Evolutionary conservation across 805 yeast genomes (phyloP).

Genomic region (Zygotorulaspora danielsina): DNA sequence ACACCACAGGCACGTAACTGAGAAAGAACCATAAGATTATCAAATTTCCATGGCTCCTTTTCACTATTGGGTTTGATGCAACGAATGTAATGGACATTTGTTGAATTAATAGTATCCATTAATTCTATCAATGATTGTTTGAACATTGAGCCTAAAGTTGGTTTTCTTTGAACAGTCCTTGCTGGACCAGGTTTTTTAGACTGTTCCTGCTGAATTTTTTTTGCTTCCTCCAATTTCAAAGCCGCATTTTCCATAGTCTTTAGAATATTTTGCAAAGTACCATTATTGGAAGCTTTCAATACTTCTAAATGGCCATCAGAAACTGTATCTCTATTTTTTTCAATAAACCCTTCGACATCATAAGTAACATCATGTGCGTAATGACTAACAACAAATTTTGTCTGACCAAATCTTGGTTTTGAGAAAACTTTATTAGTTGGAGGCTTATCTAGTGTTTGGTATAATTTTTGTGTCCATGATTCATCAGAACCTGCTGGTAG

Average conservation of each 20-base stretch:
- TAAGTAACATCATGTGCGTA: slow-evolving; percentile 93
- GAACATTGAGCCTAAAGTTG: slow-evolving; percentile 92
- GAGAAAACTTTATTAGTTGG: slow-evolving; percentile 76
- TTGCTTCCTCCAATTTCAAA: slow-evolving; percentile 40
- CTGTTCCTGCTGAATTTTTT: slow-evolving; percentile 33
- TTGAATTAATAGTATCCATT: slow-evolving; percentile 88
- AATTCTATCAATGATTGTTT: slow-evolving; percentile 86
- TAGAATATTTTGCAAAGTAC: slow-evolving; percentile 60
- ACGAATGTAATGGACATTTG: slow-evolving; percentile 94
- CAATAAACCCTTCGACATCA: slow-evolving; percentile 91
- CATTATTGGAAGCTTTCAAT: slow-evolving; percentile 63
- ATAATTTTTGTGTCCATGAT: slow-evolving; percentile 87
- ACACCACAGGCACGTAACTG: slow-evolving; percentile 99
- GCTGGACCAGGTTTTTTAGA: slow-evolving; percentile 38
- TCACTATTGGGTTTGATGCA: slow-evolving; percentile 96
- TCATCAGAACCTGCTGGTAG: slow-evolving; percentile 91
- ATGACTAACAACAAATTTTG: slow-evolving; percentile 84
- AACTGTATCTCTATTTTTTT: slow-evolving; percentile 94
- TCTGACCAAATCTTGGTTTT: slow-evolving; percentile 91
- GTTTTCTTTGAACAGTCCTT: slow-evolving; percentile 61
- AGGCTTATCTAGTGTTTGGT: slow-evolving; percentile 74
- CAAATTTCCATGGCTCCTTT: slow-evolving; percentile 93
- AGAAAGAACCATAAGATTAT: slow-evolving; percentile 91
- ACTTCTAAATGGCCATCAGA: slow-evolving; percentile 92
- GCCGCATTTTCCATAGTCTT: slow-evolving; percentile 58